phyloP scores from a whole-genome alignment of 1,139 yeast species.

The Ogataea hybrid region DNA sequence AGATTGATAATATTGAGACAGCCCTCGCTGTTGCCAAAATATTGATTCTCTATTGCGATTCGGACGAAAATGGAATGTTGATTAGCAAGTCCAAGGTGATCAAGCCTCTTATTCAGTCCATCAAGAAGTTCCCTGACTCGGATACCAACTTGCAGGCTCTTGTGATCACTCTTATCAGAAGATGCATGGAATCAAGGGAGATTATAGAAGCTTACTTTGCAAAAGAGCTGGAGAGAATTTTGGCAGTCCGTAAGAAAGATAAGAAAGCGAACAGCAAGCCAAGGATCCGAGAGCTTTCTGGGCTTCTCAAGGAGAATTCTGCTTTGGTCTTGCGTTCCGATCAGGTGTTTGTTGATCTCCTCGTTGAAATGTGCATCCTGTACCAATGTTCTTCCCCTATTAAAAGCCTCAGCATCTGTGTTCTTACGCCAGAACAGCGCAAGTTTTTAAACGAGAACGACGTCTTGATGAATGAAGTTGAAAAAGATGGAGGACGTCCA shows the following conservation, averaged over 20 bases:
- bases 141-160: slow-evolving; percentile 33
- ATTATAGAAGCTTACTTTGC: slow-evolving; percentile 49
- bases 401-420: slow-evolving; percentile 22
- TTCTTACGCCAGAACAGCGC: slow-evolving; percentile 24
- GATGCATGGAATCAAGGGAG: slow-evolving; percentile 64
- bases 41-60: slow-evolving; percentile 51
- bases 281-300: slow-evolving; percentile 42
- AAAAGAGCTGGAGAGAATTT: slow-evolving; percentile 43
- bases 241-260: slow-evolving; percentile 18
- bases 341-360: slow-evolving; percentile 48
- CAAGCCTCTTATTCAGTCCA: slow-evolving; percentile 31
- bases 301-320: slow-evolving; percentile 53
- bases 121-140: slow-evolving; percentile 29
- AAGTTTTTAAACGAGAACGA: slow-evolving; percentile 33
- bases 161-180: slow-evolving; percentile 53
- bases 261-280: slow-evolving; percentile 7
- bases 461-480: slow-evolving; percentile 37
- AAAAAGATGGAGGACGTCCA: slow-evolving; percentile 11
- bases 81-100: slow-evolving; percentile 45
- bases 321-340: slow-evolving; percentile 62
- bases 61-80: slow-evolving; percentile 37
- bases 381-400: slow-evolving; percentile 46
- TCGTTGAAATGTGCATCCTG: slow-evolving; percentile 49
- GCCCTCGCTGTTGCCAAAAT: slow-evolving; percentile 53
- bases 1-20: slow-evolving; percentile 42